Evolutionary conservation across 345 rosid genomes (phyloP).

Genomic region (Brassica carinata): DNA sequence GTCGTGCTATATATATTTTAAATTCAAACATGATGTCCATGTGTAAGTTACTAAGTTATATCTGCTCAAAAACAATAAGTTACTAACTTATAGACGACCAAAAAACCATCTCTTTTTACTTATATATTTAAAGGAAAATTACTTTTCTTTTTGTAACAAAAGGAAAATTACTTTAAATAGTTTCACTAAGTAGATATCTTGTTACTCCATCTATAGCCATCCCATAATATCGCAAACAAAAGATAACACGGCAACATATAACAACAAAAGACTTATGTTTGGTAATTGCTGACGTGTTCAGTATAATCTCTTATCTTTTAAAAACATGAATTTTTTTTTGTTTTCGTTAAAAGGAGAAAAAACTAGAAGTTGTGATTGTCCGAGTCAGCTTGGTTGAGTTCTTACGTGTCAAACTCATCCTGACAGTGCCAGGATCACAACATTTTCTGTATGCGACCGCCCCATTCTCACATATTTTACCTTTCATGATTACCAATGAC

Average conservation of each 20-base stretch:
- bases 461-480: conserved; percentile 3
- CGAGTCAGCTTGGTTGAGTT: conserved; percentile 32
- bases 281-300: conserved; percentile 19
- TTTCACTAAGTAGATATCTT: too few species aligned
- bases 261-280: conserved; percentile 2
- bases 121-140: too few species aligned
- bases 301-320: neutral
- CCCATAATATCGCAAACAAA: too few species aligned
- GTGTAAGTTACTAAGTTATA: neutral
- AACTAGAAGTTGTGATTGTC: conserved; percentile 26
- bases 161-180: too few species aligned
- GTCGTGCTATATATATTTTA: neutral
- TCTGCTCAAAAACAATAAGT: too few species aligned
- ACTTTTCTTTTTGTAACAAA: too few species aligned
- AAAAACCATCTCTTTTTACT: too few species aligned
- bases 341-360: neutral
- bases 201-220: too few species aligned
- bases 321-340: neutral
- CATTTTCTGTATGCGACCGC: neutral
- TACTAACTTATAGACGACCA: too few species aligned
- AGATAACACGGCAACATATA: neutral
- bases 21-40: neutral
- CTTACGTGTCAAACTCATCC: conserved; percentile 42
- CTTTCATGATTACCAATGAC: conserved; percentile 14
- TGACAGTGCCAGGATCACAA: neutral